These are phyloP conservation scores for Pseudogymnoascus sp. DNA, from an alignment of 2,329 filamentous ascomycete genomes.

Conservation along the genomic window DNA sequence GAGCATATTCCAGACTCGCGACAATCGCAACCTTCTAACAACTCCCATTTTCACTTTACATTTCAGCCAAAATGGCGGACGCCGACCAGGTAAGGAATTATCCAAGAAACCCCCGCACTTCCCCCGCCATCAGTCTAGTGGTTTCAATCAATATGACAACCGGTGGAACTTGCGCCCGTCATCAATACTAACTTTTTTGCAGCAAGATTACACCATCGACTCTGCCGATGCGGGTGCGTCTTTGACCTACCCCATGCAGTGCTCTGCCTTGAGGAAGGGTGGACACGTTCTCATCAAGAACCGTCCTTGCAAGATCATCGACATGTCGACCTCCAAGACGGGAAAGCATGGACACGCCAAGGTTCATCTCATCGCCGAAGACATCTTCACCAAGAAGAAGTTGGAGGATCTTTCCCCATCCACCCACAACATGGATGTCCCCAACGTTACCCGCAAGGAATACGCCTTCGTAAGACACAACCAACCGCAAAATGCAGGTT, in stretches of 20 bases:
- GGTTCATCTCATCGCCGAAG: constrained; percentile 94
- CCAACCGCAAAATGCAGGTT: background rate
- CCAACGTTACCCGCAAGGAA: constrained; percentile 83
- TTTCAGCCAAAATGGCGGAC: constrained; percentile 51
- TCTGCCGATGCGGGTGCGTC: constrained; percentile 95
- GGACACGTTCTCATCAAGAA: constrained; percentile 97
- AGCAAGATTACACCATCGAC: constrained; percentile 62
- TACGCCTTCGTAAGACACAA: constrained; percentile 75
- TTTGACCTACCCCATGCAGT: constrained; percentile 93
- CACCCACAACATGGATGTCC: constrained; percentile 97
- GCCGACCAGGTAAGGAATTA: constrained; percentile 48
- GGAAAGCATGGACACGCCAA: constrained; percentile 99
- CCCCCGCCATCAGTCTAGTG: constrained; percentile 24
- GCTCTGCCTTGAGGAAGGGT: constrained; percentile 99
- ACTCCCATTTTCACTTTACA: constrained; percentile 21
- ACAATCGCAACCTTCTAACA: constrained; percentile 8
- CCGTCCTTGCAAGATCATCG: constrained; percentile 99
- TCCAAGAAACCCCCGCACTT: constrained; percentile 21
- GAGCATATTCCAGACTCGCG: constrained; percentile 7
- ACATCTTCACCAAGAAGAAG: constrained; percentile 99
- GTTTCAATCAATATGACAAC: constrained; percentile 12
- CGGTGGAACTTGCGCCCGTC: background rate
- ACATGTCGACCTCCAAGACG: constrained; percentile 99
- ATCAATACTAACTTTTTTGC: constrained; percentile 8
- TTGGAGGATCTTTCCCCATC: constrained; percentile 97